Evolutionary conservation across 2,329 filamentous ascomycete genomes (phyloP).

Genomic region (Fusarium solani-melongenae): DNA sequence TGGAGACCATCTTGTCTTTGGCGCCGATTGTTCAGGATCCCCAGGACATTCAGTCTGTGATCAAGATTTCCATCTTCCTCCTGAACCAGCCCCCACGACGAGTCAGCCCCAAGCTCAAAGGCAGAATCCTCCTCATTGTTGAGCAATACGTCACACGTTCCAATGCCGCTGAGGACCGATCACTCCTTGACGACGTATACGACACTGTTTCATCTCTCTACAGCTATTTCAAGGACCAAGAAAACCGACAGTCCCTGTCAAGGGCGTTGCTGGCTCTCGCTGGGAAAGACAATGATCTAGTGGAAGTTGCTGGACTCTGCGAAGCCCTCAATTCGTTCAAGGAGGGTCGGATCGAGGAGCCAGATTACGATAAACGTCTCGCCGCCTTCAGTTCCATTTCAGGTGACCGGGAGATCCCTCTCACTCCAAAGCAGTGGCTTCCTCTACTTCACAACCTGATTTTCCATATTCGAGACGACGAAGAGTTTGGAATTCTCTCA

Average conservation of each 20-base stretch:
- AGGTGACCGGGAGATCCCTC: conserved; percentile 65
- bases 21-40: conserved; percentile 75
- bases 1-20: conserved; percentile 82
- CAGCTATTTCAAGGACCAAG: conserved; percentile 86
- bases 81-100: conserved; percentile 85
- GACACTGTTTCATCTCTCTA: conserved; percentile 83
- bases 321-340: conserved; percentile 84
- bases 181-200: conserved; percentile 73
- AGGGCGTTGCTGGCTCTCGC: conserved; percentile 79
- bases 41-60: conserved; percentile 78
- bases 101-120: conserved; percentile 86
- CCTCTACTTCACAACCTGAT: conserved; percentile 90
- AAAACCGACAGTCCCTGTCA: conserved; percentile 79
- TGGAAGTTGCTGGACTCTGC: conserved; percentile 76
- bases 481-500: conserved; percentile 86
- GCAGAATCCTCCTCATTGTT: conserved; percentile 81
- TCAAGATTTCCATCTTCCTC: conserved; percentile 83
- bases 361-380: conserved; percentile 87
- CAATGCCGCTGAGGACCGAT: conserved; percentile 50
- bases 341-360: conserved; percentile 78
- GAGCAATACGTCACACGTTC: conserved; percentile 81
- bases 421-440: conserved; percentile 82
- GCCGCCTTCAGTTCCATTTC: conserved; percentile 80
- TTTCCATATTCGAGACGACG: conserved; percentile 85
- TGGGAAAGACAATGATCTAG: conserved; percentile 68